These are phyloP conservation scores for Fusarium illudens DNA, from an alignment of 2,329 filamentous ascomycete species.

Conservation along the genomic window DNA sequence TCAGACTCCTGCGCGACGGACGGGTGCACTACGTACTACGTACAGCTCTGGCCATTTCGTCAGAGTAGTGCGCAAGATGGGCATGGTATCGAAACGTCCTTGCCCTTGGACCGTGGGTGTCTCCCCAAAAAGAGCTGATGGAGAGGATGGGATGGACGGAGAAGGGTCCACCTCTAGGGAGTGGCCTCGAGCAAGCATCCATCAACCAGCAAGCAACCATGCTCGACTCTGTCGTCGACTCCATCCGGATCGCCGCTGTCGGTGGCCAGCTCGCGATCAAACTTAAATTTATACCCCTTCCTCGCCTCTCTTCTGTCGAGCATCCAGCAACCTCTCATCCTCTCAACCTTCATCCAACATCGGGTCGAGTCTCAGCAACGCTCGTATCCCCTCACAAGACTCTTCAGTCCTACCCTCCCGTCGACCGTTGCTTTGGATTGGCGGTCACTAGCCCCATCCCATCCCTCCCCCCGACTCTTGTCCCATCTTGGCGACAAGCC, in stretches of 20 bases:
- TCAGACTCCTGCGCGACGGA: background rate
- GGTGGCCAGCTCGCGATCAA: slow-evolving; percentile 23
- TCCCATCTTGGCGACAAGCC: slow-evolving; percentile 37
- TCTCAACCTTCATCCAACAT: slow-evolving; percentile 11
- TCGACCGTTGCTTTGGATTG: slow-evolving; percentile 3
- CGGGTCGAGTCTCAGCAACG: slow-evolving; percentile 9
- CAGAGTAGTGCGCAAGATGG: background rate
- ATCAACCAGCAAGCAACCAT: slow-evolving; percentile 6
- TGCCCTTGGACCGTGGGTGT: slow-evolving; percentile 1
- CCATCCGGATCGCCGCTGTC: slow-evolving; percentile 30
- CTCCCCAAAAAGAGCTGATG: slow-evolving; percentile 21
- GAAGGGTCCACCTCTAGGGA: slow-evolving; percentile 12
- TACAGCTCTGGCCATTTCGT: slow-evolving; percentile 2
- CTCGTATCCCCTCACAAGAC: slow-evolving; percentile 16
- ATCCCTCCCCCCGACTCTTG: slow-evolving; percentile 26
- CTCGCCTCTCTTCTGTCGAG: slow-evolving; percentile 20
- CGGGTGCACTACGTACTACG: background rate
- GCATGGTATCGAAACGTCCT: background rate
- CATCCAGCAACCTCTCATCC: slow-evolving; percentile 9
- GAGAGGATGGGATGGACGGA: slow-evolving; percentile 1
- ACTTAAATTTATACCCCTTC: slow-evolving; percentile 41
- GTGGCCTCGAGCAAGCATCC: background rate
- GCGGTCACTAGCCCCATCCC: slow-evolving; percentile 24
- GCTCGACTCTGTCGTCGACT: slow-evolving; percentile 8
- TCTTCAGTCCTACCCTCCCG: background rate